Percentiles rank a stretch among this genome's conserved stretches.
phyloP scores from a whole-genome alignment of 148 eudicot species.

The Diospyros lotus region DNA sequence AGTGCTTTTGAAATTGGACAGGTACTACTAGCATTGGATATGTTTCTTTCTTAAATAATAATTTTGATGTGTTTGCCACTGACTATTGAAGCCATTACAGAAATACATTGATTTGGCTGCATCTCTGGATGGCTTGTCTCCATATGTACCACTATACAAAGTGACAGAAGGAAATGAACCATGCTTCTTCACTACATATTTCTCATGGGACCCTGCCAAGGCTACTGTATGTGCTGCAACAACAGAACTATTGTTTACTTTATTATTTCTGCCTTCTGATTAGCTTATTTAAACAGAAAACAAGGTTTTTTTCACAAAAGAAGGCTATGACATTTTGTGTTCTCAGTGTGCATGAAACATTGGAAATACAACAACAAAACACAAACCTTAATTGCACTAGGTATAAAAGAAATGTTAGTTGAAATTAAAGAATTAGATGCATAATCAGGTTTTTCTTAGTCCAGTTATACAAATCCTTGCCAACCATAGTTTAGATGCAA shows the following conservation, averaged over 20 bases:
- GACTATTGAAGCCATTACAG: slow-evolving; percentile 40
- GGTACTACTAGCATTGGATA: slow-evolving; percentile 33
- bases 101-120: slow-evolving; percentile 76
- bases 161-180: slow-evolving; percentile 96
- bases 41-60: neutral
- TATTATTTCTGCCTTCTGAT: neutral
- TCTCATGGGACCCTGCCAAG: slow-evolving; percentile 93
- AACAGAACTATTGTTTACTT: neutral
- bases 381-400: too few species aligned
- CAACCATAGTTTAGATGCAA: too few species aligned
- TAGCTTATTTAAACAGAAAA: too few species aligned
- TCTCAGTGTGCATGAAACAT: neutral
- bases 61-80: slow-evolving; percentile 3
- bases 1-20: slow-evolving; percentile 81
- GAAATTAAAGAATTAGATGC: too few species aligned
- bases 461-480: too few species aligned
- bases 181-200: slow-evolving; percentile 86
- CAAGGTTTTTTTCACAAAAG: too few species aligned
- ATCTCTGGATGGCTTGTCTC: slow-evolving; percentile 76
- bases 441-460: too few species aligned
- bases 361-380: neutral
- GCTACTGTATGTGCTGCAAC: slow-evolving; percentile 59
- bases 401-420: too few species aligned
- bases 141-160: slow-evolving; percentile 72
- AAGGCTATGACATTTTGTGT: neutral